Evolutionary conservation across 805 yeast species (phyloP).

Genomic region (Nakazawaea wickerhamii): DNA sequence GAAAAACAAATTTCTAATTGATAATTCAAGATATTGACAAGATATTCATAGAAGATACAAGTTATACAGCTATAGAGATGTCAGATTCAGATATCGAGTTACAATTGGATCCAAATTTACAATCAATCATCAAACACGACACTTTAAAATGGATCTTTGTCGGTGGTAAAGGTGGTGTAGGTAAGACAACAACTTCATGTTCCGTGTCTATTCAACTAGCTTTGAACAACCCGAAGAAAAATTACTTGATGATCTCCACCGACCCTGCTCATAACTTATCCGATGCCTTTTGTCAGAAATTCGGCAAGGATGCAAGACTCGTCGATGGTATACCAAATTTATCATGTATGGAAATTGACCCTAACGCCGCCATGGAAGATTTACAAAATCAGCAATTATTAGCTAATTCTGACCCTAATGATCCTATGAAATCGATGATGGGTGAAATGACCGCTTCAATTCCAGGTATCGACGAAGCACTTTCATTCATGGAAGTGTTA

Average conservation of each 20-base stretch:
- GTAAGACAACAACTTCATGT: conserved; percentile 96
- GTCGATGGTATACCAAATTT: conserved; percentile 86
- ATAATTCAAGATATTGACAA: background rate
- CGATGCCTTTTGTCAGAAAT: conserved; percentile 97
- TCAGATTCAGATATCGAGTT: conserved; percentile 38
- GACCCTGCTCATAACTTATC: conserved; percentile 98
- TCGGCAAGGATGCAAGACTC: conserved; percentile 92
- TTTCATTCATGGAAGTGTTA: conserved; percentile 96
- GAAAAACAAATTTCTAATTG: background rate
- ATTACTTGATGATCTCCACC: conserved; percentile 85
- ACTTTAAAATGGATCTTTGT: conserved; percentile 93
- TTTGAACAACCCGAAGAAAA: conserved; percentile 67
- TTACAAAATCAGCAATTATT: conserved; percentile 49
- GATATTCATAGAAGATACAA: background rate
- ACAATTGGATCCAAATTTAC: conserved; percentile 66
- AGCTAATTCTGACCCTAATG: conserved; percentile 45
- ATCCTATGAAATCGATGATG: conserved; percentile 70
- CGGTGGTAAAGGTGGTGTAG: conserved; percentile 99
- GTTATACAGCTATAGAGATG: background rate
- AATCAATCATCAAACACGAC: conserved; percentile 57
- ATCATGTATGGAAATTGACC: conserved; percentile 98
- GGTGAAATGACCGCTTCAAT: conserved; percentile 90
- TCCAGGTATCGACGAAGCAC: conserved; percentile 98
- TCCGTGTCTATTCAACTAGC: conserved; percentile 95
- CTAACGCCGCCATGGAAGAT: conserved; percentile 88